Base-by-base conservation (phyloP, 352 stramenopile genomes). In the Globisporangium spiculum region DNA sequence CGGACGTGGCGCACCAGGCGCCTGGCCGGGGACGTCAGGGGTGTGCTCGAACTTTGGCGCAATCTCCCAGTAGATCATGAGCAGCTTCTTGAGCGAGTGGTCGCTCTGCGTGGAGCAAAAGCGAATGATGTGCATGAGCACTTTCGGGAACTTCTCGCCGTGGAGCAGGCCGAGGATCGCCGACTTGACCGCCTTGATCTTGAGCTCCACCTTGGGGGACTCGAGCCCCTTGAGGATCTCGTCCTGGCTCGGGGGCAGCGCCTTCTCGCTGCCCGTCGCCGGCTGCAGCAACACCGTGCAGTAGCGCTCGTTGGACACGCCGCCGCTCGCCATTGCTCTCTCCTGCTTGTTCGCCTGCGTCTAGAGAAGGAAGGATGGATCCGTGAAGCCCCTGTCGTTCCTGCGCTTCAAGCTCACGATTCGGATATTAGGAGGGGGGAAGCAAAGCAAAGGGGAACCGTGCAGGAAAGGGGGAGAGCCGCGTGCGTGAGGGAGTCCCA, bases 91-190 rank as follows among this genome's bases (percentile, higher is more conserved):
- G 54, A 99, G 86, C 73, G 97, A 94, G 83, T 99, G 98, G 83
- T 99, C 97, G 63, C 98, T 97, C 57, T 98, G 97, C 64, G 98
- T 99, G 65, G 98, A 98, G 82, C 97, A 99, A 79, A 99, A 99
- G 61, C 96, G 97, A 75, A 99, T 99, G 63, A 99, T 98, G 79
- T 98, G 97, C 98, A 99, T 99, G 36, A 99, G 85, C 77, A 99
- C 96, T 71, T 97, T 96, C 22, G 97, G 96, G 85, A 99, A 97
- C 68, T 98, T 93, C 77, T 99, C 98, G 66, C 98, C 98, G n/a
- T 98, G 97, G 20, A 99, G 90, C 75, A 99, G 86, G 44, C 97
- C 92, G 74, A 99, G 91, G 67, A 99, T 99, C 63, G 97, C 97
- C 65, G 88, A 93, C 84, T 99, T 99, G n/a, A 99, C 86, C 48